phyloP scores from a whole-genome alignment of 2,329 filamentous ascomycete species.

The Dothideomycetes sp. region DNA sequence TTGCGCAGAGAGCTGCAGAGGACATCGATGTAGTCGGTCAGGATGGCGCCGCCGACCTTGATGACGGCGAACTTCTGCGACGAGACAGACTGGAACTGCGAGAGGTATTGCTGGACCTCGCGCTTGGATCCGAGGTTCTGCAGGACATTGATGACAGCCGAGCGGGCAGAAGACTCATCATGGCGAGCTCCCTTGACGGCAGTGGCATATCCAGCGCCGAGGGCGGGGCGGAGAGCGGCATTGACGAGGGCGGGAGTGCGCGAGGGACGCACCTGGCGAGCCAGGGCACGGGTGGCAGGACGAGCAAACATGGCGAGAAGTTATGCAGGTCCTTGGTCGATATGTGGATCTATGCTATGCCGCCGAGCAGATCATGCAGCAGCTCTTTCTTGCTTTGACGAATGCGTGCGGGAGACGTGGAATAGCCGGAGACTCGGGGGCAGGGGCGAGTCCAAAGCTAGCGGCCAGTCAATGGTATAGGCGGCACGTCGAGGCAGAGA shows the following conservation, averaged over 20 bases:
- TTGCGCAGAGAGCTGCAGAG: constrained; percentile 83
- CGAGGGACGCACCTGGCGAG: constrained; percentile 3
- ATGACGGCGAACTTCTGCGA: constrained; percentile 97
- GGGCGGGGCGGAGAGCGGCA: constrained; percentile 6
- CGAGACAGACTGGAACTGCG: constrained; percentile 91
- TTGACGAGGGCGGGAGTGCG: not conserved
- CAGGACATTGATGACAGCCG: constrained; percentile 78
- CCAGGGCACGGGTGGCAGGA: constrained; percentile 6
- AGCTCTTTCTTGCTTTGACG: constrained; percentile 1
- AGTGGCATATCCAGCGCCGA: constrained; percentile 13
- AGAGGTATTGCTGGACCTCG: constrained; percentile 90
- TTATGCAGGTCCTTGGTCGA: too few species aligned
- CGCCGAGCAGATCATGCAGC: constrained; percentile 7
- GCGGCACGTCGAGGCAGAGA: too few species aligned
- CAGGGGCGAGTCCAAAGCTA: too few species aligned
- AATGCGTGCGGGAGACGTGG: too few species aligned
- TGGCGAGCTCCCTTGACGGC: constrained; percentile 21
- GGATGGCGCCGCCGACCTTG: constrained; percentile 92
- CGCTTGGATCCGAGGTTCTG: constrained; percentile 94
- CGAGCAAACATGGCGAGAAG: constrained; percentile 8
- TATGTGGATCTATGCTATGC: too few species aligned
- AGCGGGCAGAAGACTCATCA: constrained; percentile 47
- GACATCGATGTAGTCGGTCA: constrained; percentile 87
- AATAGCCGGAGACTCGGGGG: too few species aligned
- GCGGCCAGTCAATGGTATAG: too few species aligned